These are phyloP conservation scores for Sporothrix schenckii DNA, from an alignment of 2,329 filamentous ascomycete species.

Conservation along the genomic window DNA sequence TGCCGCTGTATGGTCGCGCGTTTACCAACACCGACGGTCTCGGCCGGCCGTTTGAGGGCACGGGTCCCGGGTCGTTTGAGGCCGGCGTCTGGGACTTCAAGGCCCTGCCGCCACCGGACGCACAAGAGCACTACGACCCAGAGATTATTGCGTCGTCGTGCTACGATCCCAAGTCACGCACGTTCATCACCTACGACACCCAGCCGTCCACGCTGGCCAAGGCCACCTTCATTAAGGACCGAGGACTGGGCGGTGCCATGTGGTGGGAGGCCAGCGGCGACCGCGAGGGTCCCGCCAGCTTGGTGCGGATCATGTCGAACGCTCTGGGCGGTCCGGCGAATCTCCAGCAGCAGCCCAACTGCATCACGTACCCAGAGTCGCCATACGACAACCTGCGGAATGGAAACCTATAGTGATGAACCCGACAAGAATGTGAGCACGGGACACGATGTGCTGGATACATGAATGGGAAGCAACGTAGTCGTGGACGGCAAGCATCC, in stretches of 20 bases:
- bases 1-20: conserved; percentile 88
- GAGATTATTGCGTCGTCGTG: conserved; percentile 73
- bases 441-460: neutral
- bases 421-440: no score
- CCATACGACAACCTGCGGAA: conserved; percentile 72
- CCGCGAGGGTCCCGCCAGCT: conserved; percentile 63
- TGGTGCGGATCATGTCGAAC: conserved; percentile 68
- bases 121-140: conserved; percentile 65
- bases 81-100: conserved; percentile 88
- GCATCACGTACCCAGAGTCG: conserved; percentile 63
- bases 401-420: conserved; percentile 41
- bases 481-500: neutral
- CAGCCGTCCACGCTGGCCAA: conserved; percentile 69
- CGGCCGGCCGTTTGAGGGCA: conserved; percentile 68
- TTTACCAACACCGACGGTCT: conserved; percentile 78
- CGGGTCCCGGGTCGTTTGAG: conserved; percentile 83
- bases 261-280: conserved; percentile 94
- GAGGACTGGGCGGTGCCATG: conserved; percentile 83
- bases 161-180: conserved; percentile 65
- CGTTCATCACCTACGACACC: conserved; percentile 80
- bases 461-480: neutral
- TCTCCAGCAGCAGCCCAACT: conserved; percentile 60
- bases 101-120: conserved; percentile 69
- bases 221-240: conserved; percentile 67
- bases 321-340: conserved; percentile 56